These are phyloP conservation scores for Saccharomycopsis vini DNA, from an alignment of 805 yeast genomes.

Conservation along the genomic window DNA sequence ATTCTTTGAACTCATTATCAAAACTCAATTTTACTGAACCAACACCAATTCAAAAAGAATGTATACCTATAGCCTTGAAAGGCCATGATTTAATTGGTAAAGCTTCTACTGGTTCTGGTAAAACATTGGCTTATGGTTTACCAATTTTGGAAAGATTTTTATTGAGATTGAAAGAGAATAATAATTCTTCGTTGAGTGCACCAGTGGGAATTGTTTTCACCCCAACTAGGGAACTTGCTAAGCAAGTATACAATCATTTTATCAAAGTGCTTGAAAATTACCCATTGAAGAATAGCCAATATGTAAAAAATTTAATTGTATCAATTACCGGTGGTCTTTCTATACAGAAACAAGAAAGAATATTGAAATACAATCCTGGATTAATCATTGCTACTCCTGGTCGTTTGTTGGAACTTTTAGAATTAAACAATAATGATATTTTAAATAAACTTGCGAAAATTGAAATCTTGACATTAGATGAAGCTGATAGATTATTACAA, in stretches of 20 bases:
- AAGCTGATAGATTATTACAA: conserved; percentile 90
- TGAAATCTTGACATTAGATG: conserved; percentile 68
- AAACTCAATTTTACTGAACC: conserved; percentile 56
- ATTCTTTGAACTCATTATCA: conserved; percentile 53
- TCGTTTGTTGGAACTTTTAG: conserved; percentile 72
- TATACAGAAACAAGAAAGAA: conserved; percentile 84
- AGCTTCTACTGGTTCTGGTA: conserved; percentile 97
- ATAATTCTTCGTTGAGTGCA: conserved; percentile 23
- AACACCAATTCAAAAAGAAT: conserved; percentile 70
- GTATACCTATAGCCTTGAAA: conserved; percentile 65
- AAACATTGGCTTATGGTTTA: conserved; percentile 89
- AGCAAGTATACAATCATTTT: conserved; percentile 82
- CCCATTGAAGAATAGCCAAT: conserved; percentile 38
- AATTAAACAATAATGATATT: conserved; percentile 42
- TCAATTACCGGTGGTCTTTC: conserved; percentile 92
- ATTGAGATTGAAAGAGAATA: conserved; percentile 21
- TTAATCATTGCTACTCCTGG: conserved; percentile 95
- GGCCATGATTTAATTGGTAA: conserved; percentile 88
- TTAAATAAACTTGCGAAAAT: conserved; percentile 34
- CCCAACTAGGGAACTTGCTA: conserved; percentile 95
- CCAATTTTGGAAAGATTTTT: conserved; percentile 72
- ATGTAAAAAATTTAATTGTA: conserved; percentile 44
- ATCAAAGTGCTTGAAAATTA: conserved; percentile 32
- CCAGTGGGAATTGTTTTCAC: conserved; percentile 80
- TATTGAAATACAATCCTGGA: conserved; percentile 53